Conservation (phyloP, 2,329 filamentous ascomycete genomes). For the Phaeosphaeriaceae sp. region DNA sequence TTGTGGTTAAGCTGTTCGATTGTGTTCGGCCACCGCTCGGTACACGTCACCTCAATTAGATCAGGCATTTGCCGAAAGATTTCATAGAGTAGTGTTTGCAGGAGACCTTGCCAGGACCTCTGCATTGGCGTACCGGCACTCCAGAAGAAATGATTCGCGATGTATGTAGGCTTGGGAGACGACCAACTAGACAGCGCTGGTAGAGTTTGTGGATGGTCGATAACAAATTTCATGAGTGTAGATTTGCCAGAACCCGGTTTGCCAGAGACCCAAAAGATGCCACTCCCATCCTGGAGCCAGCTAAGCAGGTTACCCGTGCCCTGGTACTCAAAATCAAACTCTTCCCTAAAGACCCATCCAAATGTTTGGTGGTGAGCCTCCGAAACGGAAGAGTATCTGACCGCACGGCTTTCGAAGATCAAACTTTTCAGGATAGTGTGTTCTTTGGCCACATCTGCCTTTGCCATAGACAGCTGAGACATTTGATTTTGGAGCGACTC, state of each 20-base stretch:
- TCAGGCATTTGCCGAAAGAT: neutral
- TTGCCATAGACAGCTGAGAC: no score
- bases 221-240: conserved; percentile 48
- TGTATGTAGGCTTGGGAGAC: neutral
- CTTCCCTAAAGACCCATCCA: no score
- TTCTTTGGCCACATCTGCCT: no score
- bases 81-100: conserved; percentile 1
- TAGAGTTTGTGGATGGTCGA: neutral
- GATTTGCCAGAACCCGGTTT: conserved; percentile 58
- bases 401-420: no score
- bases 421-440: no score
- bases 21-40: neutral
- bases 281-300: conserved; percentile 14
- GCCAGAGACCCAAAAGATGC: conserved; percentile 48
- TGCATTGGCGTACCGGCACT: neutral
- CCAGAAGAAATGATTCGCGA: conserved; percentile 8
- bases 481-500: no score
- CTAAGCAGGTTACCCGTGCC: no score
- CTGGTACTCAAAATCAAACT: no score
- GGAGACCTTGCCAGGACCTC: conserved; percentile 2
- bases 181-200: neutral
- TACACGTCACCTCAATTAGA: neutral
- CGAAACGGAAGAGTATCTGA: no score
- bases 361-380: no score
- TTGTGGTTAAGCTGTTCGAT: neutral